Evolutionary conservation across 208 protist genomes (phyloP), one percentile per base, ranked within the genome.

Genomic region (Crithidia acanthocephali): DNA sequence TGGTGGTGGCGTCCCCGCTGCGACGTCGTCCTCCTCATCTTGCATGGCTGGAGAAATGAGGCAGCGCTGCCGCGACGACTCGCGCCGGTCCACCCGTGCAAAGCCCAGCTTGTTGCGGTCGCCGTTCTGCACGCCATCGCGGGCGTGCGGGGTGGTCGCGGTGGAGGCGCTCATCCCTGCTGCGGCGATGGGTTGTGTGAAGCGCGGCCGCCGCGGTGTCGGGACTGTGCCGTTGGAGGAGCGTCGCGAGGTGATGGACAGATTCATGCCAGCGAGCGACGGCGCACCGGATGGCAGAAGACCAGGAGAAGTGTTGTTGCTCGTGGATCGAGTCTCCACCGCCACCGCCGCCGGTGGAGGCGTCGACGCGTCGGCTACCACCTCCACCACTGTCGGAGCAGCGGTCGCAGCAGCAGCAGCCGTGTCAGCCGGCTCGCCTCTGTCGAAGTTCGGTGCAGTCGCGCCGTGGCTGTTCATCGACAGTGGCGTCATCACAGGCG

Each of bases 21-120:
- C 35, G 13, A 53, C 7, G 37, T 15, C 23, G 35, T 25, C 23
- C 18, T 51, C 53, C 2, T 69, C 61, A 20, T 62, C 62, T 16
- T 22, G 33, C 23, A 25, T 16, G 4, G 45, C 37, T 9, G 71
- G 71, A 2, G 55, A 76, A 9, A 69, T 11, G 32, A 68, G 35
- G 22, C 28, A 27, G 20, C 62, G 62, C 22, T 48, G 44, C 32
- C 20, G 50, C 32, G 33, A 68, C 45, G 45, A 40, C 48, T 68
- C 62, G 3, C 62, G 62, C 22, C 48, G 47, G 33, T 45, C 48
- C 8, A 56, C 18, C 0, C 10, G 28, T 2, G 60, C 10, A 44
- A 30, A 35, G 6, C 8, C 47, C 30, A 20, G 23, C 42, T 56
- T 53, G 37, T 40, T 37, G 33, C 59, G 23, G 13, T 35, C 27